Base-by-base conservation (phyloP, 139 green algal genomes). In the Tetradesmus obliquus region DNA sequence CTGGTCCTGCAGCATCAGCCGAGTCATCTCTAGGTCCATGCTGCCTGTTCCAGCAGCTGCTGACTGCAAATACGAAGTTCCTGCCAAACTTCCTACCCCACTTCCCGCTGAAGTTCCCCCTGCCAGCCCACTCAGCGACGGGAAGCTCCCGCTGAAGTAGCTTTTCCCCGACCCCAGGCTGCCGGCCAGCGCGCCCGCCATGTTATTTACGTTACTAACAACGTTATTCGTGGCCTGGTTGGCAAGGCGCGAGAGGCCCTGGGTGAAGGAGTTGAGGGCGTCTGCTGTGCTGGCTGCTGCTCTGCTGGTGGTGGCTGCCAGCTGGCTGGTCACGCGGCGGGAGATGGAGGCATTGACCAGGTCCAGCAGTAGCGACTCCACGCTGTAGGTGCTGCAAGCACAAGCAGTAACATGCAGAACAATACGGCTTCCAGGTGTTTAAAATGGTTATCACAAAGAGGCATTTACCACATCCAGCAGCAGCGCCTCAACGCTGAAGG, bases 301-400 rank as follows among this genome's bases (percentile, higher is more conserved):
- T 71, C 71, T 90, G 86, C 71, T 90, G 53, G 88, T 91, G 2
- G 88, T 87, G 22, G 76, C 88, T 45, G 88, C 88, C 12, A 91
- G 88, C 20, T 82, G 80, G 19, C 22, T 83, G 22, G 79, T 71
- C 10, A 92, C 89, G 22, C 71, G 54, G 8, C 82, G 82, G 4
- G 66, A 71, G 8, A 92, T 62, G 12, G 69, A 86, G 7, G 69
- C 53, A 22, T 84, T 79, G 22, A 95, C 87, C 79, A 96, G 91
- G 20, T 96, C 94, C 89, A 96, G 87, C 32, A 96, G 89, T 84
- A 94, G 92, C 10, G 93, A 82, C 82, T 95, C 94, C 17, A 95
- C 93, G 54, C 87, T 93, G 91, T 93, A 95, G 80, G 91, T 91
- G 54, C 82, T 93, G 86, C 86, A 71, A n/a, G 62, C 62, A 72